These are phyloP conservation scores for Massarina eburnea DNA, from an alignment of 2,329 filamentous ascomycete species.

Conservation along the genomic window DNA sequence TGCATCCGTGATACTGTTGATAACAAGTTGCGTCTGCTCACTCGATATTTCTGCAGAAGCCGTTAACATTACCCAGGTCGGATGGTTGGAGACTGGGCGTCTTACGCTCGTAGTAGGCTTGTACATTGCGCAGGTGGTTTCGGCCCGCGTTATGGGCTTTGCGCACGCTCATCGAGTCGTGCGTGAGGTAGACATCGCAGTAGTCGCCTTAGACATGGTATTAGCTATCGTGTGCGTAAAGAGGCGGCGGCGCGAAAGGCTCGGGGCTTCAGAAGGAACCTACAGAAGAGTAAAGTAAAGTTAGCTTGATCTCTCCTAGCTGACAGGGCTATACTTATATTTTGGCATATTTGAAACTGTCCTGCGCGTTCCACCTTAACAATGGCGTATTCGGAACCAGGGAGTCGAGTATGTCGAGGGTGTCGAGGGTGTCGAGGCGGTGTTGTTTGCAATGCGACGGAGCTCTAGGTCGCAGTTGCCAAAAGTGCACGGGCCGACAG, in stretches of 20 bases:
- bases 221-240: conserved; percentile 10
- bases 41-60: conserved; percentile 89
- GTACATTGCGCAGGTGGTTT: conserved; percentile 95
- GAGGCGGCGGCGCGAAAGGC: neutral
- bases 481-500: neutral
- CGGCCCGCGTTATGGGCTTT: conserved; percentile 97
- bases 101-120: conserved; percentile 95
- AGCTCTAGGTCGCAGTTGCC: neutral
- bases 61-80: conserved; percentile 1
- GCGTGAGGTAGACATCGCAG: conserved; percentile 99
- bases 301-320: conserved; percentile 14
- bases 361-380: neutral
- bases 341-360: conserved; percentile 65
- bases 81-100: conserved; percentile 7
- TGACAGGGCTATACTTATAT: conserved; percentile 62
- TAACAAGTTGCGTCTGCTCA: conserved; percentile 97
- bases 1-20: conserved; percentile 94
- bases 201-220: conserved; percentile 72
- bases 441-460: too few relatives aligned
- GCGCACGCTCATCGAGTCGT: conserved; percentile 99
- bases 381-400: neutral
- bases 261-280: conserved; percentile 39
- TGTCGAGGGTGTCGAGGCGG: neutral
- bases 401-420: neutral
- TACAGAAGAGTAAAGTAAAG: conserved; percentile 67